Evolutionary conservation across 345 rosid species (phyloP), one percentile per base, ranked within the genome.

Genomic region (Balakata baccata): DNA sequence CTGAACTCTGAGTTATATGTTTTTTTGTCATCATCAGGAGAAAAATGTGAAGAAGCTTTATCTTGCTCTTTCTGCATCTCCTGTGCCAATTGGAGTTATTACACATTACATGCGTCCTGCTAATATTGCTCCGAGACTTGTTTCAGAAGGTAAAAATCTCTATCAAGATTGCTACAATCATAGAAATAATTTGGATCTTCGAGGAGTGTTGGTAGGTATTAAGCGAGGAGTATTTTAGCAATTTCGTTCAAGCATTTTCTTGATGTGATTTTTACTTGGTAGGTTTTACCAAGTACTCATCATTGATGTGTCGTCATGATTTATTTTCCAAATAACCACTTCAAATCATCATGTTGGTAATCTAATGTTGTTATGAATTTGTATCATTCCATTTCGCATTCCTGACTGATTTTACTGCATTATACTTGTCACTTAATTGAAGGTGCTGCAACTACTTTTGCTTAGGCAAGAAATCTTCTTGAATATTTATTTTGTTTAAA

Each of bases 91-190:
- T 77, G 97, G 98, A 82, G 70, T 92, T 1, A 81, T 92, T 65
- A 87, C 92, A 65, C 98, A 94, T 80, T 94, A 90, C 80, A 94
- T 94, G 96, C 95, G 97, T 38, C 97, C 98, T 11, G 58, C 80
- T 68, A 92, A 88, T 71, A 76, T 77, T 75, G 94, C 98, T 78
- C 97, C 98, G 7, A 87, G 94, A 78, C 85, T 94, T 52, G 87
- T 94, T 78, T 88, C 93, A 14, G 91, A 88, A 86, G 95, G 98
- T 92, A 80, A 77, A 22, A 6, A 25, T 52, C 68, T 74, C 45
- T 64, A 61, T 68, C 22, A 29, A 57, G 38, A 75, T 51, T 66
- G 49, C 43, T 12, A n/a, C 22, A 29, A 59, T 68, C 18, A 53
- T 75, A 29, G 61, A 34, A 51, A 68, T 53, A 57, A 22, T 75